Percentiles rank a stretch among this genome's conserved stretches.
These are phyloP conservation scores for Letharia lupina DNA, from an alignment of 495 filamentous ascomycete species.

Conservation along the genomic window DNA sequence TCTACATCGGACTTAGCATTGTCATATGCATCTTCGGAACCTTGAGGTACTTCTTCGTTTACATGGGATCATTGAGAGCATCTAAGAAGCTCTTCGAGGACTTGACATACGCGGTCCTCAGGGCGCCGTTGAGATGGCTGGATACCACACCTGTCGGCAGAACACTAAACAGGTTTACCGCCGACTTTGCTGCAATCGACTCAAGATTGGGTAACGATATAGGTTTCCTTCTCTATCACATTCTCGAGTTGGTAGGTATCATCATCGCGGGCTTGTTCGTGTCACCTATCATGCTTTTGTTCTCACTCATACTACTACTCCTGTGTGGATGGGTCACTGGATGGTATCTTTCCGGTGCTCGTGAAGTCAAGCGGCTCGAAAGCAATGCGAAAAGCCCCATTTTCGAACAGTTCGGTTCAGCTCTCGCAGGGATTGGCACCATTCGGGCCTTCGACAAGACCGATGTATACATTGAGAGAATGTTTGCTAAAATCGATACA, in stretches of 20 bases:
- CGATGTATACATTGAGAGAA: constrained; percentile 49
- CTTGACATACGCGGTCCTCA: constrained; percentile 56
- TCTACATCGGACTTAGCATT: constrained; percentile 58
- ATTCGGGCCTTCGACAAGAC: constrained; percentile 61
- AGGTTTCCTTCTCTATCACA: constrained; percentile 44
- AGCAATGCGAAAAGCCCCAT: constrained; percentile 59
- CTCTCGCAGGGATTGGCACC: constrained; percentile 55
- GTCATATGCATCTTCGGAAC: constrained; percentile 48
- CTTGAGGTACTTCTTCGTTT: constrained; percentile 50
- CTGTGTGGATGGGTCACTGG: constrained; percentile 48
- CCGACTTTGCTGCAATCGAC: constrained; percentile 68
- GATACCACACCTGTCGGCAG: constrained; percentile 75
- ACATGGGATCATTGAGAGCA: constrained; percentile 50
- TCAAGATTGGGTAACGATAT: constrained; percentile 53
- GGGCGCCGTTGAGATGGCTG: constrained; percentile 65
- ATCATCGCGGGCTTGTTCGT: constrained; percentile 54
- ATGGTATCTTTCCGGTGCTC: constrained; percentile 57
- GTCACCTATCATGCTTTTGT: constrained; percentile 52
- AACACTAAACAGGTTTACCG: constrained; percentile 71
- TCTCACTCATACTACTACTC: constrained; percentile 44
- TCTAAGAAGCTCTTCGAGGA: constrained; percentile 57
- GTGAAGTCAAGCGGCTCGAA: constrained; percentile 61
- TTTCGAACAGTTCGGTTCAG: constrained; percentile 60
- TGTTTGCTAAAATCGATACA: constrained; percentile 54
- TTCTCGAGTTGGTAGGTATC: constrained; percentile 48